phyloP scores from a whole-genome alignment of 306 rosid genomes.

The Vicia villosa region DNA sequence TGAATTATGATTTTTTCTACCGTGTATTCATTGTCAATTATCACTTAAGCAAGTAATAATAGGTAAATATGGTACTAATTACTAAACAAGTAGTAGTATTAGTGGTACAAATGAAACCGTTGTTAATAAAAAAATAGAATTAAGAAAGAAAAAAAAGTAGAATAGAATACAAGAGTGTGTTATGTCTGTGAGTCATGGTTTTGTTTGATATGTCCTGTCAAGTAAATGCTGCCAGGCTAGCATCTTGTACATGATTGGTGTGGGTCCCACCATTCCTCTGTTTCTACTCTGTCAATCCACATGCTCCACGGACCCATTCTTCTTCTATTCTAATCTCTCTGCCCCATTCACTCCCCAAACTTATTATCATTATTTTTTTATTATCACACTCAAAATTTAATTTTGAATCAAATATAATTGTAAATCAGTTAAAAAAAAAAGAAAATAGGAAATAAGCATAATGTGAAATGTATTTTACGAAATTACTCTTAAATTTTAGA shows the following conservation, averaged over 20 bases:
- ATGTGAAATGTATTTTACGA: too few species aligned
- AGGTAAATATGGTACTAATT: too few species aligned
- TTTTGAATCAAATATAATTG: too few species aligned
- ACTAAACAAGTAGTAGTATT: too few species aligned
- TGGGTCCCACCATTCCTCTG: conserved; percentile 55
- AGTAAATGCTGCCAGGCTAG: conserved; percentile 81
- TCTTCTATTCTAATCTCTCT: conserved; percentile 26
- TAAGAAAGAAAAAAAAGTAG: background rate
- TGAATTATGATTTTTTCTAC: too few species aligned
- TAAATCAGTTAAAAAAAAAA: too few species aligned
- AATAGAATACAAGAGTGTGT: background rate
- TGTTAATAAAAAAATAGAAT: background rate
- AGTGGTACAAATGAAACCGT: too few species aligned
- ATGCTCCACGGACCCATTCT: conserved; percentile 34
- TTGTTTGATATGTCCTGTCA: conserved; percentile 45
- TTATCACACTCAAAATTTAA: too few species aligned
- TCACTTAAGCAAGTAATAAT: too few species aligned
- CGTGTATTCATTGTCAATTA: too few species aligned
- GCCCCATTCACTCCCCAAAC: conserved; percentile 43
- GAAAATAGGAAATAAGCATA: too few species aligned
- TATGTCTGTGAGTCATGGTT: background rate
- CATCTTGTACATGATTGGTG: conserved; percentile 60
- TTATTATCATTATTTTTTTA: conserved; percentile 1
- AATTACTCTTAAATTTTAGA: too few species aligned
- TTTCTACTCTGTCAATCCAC: conserved; percentile 68